A percentile compares a stretch with the other conserved stretches of the same genome.
phyloP scores from a whole-genome alignment of 2,329 filamentous ascomycete genomes.

The Fusarium stilboides region DNA sequence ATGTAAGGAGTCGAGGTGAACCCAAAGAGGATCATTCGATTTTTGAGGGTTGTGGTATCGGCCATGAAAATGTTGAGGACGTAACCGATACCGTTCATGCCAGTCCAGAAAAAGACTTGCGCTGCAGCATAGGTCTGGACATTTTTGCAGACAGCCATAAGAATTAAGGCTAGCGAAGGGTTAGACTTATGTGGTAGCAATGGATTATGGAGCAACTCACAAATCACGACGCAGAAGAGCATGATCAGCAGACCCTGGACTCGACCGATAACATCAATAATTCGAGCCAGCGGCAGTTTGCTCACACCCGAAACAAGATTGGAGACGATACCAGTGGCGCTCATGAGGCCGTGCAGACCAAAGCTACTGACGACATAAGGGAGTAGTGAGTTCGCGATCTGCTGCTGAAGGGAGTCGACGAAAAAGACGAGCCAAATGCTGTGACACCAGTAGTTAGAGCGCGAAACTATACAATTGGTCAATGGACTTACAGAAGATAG shows the following conservation, averaged over 20 bases:
- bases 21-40: constrained; percentile 59
- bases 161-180: constrained; percentile 58
- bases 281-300: constrained; percentile 73
- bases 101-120: constrained; percentile 75
- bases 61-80: constrained; percentile 60
- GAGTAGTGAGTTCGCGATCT: constrained; percentile 24
- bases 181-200: too few relatives aligned
- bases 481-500: constrained; percentile 47
- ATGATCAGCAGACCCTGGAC: constrained; percentile 68
- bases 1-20: constrained; percentile 60
- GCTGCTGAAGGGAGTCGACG: constrained; percentile 51
- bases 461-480: neutral
- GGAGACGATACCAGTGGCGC: constrained; percentile 63
- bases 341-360: constrained; percentile 62
- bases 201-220: neutral
- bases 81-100: constrained; percentile 60
- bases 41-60: constrained; percentile 60
- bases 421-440: constrained; percentile 61
- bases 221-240: constrained; percentile 15
- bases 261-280: constrained; percentile 74
- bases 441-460: constrained; percentile 9
- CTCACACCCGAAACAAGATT: constrained; percentile 62
- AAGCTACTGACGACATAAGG: constrained; percentile 59
- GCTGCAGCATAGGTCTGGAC: constrained; percentile 62
- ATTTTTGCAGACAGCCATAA: constrained; percentile 65